Percentiles rank a stretch among this genome's conserved stretches.
Evolutionary conservation across 495 filamentous ascomycete genomes (phyloP).

Genomic region (Talaromyces stipitatus): DNA sequence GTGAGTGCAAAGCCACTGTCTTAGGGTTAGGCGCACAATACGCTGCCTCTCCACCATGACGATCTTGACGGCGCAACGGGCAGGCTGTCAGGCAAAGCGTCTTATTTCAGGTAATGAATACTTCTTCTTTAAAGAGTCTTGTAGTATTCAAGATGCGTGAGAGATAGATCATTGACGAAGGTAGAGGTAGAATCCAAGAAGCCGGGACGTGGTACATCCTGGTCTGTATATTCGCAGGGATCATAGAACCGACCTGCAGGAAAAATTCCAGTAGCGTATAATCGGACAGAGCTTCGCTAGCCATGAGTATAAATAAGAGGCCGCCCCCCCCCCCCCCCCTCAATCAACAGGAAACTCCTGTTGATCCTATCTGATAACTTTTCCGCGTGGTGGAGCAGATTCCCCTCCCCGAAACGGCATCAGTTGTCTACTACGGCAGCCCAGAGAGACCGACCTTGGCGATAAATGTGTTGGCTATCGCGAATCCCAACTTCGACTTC

Average conservation of each 20-base stretch:
- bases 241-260: neutral
- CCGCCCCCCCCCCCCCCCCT: neutral
- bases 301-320: neutral
- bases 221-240: neutral
- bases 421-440: neutral
- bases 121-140: neutral
- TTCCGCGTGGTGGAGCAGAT: neutral
- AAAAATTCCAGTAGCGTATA: neutral
- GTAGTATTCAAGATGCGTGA: neutral
- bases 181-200: neutral
- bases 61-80: neutral
- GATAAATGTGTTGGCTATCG: neutral
- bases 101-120: neutral
- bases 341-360: neutral
- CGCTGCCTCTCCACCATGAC: neutral
- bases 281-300: neutral
- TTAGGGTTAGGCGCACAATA: neutral
- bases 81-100: too few relatives aligned
- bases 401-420: too few relatives aligned
- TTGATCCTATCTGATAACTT: neutral
- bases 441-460: conserved; percentile 1
- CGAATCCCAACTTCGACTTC: neutral
- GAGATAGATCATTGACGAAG: neutral
- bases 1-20: too few relatives aligned
- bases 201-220: neutral